Evolutionary conservation across 2,329 filamentous ascomycete genomes (phyloP), one percentile per base, ranked within the genome.

Genomic region (Knoxdaviesia capensis): DNA sequence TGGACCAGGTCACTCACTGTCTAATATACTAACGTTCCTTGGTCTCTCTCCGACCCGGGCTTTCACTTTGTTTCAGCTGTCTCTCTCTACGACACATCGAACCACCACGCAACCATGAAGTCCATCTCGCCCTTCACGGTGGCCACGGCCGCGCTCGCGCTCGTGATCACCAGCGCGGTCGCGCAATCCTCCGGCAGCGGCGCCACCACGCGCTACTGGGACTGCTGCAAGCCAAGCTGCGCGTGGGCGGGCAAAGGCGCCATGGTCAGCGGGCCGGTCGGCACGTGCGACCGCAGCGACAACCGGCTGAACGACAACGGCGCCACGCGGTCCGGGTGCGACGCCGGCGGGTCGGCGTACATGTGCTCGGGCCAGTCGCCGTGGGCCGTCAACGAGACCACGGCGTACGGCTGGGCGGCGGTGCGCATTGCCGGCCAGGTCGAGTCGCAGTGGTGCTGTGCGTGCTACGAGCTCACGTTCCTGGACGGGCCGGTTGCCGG

Each of bases 191-290:
- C 20, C 39, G 43, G 11, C 8, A 41, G 34, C 35, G 40, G 31
- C 32, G 35, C 36, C 39, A 36, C 39, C 38, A 41, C 31, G 10
- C 37, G 66, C 45, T 71, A 69, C 54, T 70, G 71, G 68, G 77
- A 81, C 54, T 81, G 77, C 62, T 81, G 77, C 61, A 82, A 83
- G 62, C 69, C 75, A 29, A 77, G 72, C 20, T 81, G 76, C 54
- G 63, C 64, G 4, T 73, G 75, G 75, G 53, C 62, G 8, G 64
- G 56, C 42, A 79, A 79, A 54, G 71, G 68, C 9, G 47, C 61
- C 36, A 34, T 40, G 20, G 63, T 74, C 54, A 59, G 56, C 44
- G 42, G 49, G 7, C 66, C 71, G 9, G 67, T 74, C 34, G 56
- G 58, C 11, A 68, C 68, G 34, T 78, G 74, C 56, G 59, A 68